Evolutionary conservation across 2,329 filamentous ascomycete genomes (phyloP), one percentile per base, ranked within the genome.

Genomic region (Sarocladium brachiariae): DNA sequence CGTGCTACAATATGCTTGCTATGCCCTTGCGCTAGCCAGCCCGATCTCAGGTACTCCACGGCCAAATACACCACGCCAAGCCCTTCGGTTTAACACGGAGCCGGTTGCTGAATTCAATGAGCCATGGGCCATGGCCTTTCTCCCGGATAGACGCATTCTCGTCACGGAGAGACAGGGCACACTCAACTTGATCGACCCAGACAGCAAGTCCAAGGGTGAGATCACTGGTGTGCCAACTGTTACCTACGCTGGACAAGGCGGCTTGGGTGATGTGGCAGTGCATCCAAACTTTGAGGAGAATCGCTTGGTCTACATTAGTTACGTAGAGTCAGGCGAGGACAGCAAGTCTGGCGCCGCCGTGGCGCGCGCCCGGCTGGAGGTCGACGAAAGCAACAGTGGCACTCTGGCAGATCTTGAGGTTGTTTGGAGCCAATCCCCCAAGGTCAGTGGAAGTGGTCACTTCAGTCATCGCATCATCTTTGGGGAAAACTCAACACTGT

Each of bases 401-500:
- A 56, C 61, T 34, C 59, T 65, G 34, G 57, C 55, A 30, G 57
- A 48, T 51, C 55, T 63, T 48, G 53, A 62, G 57, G 61, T 65
- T 53, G 61, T 65, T 57, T 65, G 63, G 63, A 61, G 61, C 50
- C 63, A 65, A 52, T 61, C 61, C 46, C 58, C 61, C 25, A 21
- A 21, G 25, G 27, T 47, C 11, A 13, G 6, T 4, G n/a, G 25
- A 52, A 58, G 37, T 54, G 60, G 58, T 39, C 52, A 51, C 54
- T 65, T 65, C 59, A 58, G 58, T 51, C 58, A 56, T 21, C 63
- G 63, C 49, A 56, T 65, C 52, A 60, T 64, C 55, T 65, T 65
- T 54, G 61, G 53, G 46, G 2, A 56, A 41, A 57, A 65, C 51
- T 57, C 56, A 43, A 55, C 59, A 21, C 57, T 65, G 48, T 65